Conservation (phyloP, 495 filamentous ascomycete species). For the Penicillium bialowiezense region DNA sequence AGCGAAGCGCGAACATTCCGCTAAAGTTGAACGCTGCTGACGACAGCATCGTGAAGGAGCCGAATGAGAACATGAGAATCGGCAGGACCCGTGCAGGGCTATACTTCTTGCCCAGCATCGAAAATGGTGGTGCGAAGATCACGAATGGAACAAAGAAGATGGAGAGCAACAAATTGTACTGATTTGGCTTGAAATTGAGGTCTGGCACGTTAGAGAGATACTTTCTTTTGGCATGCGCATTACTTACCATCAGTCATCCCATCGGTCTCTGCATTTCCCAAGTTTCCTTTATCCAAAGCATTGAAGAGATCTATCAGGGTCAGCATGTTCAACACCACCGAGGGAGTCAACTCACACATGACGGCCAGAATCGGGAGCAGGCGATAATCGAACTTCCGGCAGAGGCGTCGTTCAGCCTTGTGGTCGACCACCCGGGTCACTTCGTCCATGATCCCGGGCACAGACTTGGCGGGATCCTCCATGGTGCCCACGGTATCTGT, state of each 20-base stretch:
- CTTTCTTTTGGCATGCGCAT: not conserved
- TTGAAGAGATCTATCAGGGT: constrained; percentile 54
- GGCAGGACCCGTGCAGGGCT: constrained; percentile 64
- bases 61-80: constrained; percentile 65
- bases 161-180: constrained; percentile 69
- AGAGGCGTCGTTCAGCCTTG: constrained; percentile 58
- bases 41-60: constrained; percentile 54
- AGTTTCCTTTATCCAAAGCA: constrained; percentile 64
- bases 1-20: constrained; percentile 58
- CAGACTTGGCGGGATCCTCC: constrained; percentile 32
- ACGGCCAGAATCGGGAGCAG: constrained; percentile 60
- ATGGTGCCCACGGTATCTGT: constrained; percentile 13
- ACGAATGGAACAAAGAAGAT: constrained; percentile 82
- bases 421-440: constrained; percentile 39
- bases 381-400: constrained; percentile 61
- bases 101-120: constrained; percentile 66
- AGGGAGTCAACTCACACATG: constrained; percentile 49
- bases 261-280: constrained; percentile 70
- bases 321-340: not conserved
- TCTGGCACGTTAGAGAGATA: constrained; percentile 39
- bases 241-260: constrained; percentile 46
- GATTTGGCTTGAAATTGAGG: constrained; percentile 53
- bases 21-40: constrained; percentile 59
- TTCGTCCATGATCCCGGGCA: constrained; percentile 31
- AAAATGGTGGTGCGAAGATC: constrained; percentile 62